Evolutionary conservation across 768 basidiomycete species (phyloP).

Genomic region (Tulasnella sp.): DNA sequence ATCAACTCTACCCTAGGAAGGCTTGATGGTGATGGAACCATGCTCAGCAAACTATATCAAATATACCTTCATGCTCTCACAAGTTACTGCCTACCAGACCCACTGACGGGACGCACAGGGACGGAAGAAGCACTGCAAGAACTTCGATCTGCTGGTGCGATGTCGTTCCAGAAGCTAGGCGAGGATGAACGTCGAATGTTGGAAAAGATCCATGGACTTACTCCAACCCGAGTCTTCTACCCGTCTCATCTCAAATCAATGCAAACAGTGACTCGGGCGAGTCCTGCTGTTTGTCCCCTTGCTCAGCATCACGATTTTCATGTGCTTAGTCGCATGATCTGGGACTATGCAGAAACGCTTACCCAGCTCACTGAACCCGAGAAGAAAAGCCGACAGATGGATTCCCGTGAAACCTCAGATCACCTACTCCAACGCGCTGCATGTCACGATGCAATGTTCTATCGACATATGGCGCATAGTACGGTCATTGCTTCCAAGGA

Average conservation of each 20-base stretch:
- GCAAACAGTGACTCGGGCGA: slow-evolving; percentile 30
- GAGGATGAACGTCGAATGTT: slow-evolving; percentile 26
- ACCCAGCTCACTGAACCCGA: no score
- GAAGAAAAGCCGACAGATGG: no score
- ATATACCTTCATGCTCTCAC: slow-evolving; percentile 37
- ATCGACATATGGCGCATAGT: no score
- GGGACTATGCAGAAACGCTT: no score
- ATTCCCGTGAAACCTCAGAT: no score
- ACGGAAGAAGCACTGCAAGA: slow-evolving; percentile 33
- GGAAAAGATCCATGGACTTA: slow-evolving; percentile 25
- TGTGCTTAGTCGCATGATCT: no score
- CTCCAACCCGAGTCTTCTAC: slow-evolving; percentile 30
- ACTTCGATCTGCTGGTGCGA: slow-evolving; percentile 28
- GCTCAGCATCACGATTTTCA: slow-evolving; percentile 28
- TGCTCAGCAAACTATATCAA: slow-evolving; percentile 27
- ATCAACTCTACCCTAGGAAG: slow-evolving; percentile 25
- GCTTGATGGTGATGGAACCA: slow-evolving; percentile 22
- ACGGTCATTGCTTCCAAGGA: no score
- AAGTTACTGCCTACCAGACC: slow-evolving; percentile 32
- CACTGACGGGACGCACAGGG: slow-evolving; percentile 33
- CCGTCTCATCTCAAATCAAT: slow-evolving; percentile 29
- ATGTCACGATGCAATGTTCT: no score
- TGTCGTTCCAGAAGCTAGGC: slow-evolving; percentile 31
- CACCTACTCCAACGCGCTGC: no score
- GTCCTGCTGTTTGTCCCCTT: slow-evolving; percentile 14